These are phyloP conservation scores for Paecilomyces sp. DNA, from an alignment of 2,329 filamentous ascomycete species.

Conservation along the genomic window DNA sequence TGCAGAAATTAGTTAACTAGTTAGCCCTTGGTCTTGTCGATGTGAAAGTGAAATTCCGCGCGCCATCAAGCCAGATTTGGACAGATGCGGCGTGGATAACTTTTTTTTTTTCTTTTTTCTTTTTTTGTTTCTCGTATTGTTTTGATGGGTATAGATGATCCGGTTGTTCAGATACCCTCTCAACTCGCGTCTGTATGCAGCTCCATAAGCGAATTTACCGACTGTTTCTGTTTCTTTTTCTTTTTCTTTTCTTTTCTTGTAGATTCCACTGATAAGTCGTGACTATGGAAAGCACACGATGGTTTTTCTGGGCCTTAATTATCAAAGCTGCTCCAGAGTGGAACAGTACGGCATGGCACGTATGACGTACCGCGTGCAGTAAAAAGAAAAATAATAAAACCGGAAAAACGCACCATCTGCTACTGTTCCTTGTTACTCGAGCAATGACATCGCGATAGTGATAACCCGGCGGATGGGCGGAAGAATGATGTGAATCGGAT, in stretches of 20 bases:
- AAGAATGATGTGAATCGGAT: not conserved
- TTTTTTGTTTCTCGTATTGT: not conserved
- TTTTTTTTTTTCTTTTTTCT: not conserved
- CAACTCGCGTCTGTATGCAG: not conserved
- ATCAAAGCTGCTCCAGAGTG: not conserved
- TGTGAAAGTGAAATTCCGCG: not conserved
- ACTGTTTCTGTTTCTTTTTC: too few species aligned
- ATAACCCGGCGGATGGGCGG: not conserved
- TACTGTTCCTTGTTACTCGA: not conserved
- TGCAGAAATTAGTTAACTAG: too few species aligned
- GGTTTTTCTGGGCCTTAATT: too few species aligned
- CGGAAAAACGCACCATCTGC: not conserved
- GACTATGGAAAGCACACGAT: too few species aligned
- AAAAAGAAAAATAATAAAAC: not conserved
- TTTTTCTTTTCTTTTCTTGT: too few species aligned
- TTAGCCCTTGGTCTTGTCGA: not conserved
- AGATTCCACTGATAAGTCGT: too few species aligned
- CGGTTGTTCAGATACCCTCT: not conserved
- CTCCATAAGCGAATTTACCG: too few species aligned
- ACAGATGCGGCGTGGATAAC: not conserved
- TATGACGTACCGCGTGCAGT: not conserved
- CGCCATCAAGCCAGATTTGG: not conserved
- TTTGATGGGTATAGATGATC: not conserved
- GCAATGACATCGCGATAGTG: not conserved
- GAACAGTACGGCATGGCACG: not conserved